Evolutionary conservation across 345 rosid genomes (phyloP).

Genomic region (Eucalyptus marginata): DNA sequence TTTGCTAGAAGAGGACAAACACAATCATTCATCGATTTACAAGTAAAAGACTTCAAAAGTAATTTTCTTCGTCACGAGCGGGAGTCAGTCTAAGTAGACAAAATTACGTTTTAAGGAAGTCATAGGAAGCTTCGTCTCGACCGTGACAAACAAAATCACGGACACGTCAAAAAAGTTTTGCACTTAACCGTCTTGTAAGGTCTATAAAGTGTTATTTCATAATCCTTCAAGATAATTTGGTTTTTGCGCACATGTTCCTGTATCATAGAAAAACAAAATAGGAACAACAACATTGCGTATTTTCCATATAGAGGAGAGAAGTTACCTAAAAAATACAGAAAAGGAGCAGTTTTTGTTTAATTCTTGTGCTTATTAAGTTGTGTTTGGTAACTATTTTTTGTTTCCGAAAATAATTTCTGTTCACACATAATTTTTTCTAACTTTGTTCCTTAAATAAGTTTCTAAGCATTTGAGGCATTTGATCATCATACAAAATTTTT

Average conservation of each 20-base stretch:
- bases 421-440: too few species aligned
- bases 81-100: not conserved
- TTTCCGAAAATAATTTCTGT: rapidly evolving
- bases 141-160: not conserved
- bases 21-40: not conserved
- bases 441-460: too few species aligned
- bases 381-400: too few species aligned
- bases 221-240: not conserved
- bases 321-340: not conserved
- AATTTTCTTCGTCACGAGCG: not conserved
- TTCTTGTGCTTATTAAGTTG: not conserved
- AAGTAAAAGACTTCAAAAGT: not conserved
- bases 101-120: not conserved
- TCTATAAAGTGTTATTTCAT: not conserved
- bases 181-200: not conserved
- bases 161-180: not conserved
- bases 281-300: not conserved
- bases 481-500: too few species aligned
- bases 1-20: not conserved
- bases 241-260: not conserved
- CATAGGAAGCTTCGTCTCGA: not conserved
- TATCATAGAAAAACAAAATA: not conserved
- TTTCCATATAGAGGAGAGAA: not conserved
- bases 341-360: not conserved
- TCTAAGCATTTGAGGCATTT: too few species aligned